Evolutionary conservation across 352 stramenopile genomes (phyloP).

Genomic region (Plasmopara viticola): DNA sequence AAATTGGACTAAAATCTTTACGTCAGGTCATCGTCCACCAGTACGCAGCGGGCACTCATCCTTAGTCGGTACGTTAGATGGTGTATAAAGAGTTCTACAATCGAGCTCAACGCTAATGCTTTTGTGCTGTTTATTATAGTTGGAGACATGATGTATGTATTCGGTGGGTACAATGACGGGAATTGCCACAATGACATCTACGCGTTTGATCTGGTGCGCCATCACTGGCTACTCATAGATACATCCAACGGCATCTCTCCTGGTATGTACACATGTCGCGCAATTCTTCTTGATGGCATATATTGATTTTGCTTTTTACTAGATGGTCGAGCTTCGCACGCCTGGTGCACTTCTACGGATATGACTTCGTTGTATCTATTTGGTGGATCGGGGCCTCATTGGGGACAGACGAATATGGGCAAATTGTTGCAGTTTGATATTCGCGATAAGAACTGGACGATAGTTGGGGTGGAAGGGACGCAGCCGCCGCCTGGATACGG

Average conservation of each 20-base stretch:
- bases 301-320: background rate
- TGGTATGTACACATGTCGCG: slow-evolving; percentile 19
- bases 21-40: slow-evolving; percentile 59
- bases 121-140: slow-evolving; percentile 27
- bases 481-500: slow-evolving; percentile 69
- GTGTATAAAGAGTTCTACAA: background rate
- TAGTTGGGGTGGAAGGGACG: slow-evolving; percentile 58
- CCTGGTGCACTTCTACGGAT: slow-evolving; percentile 68
- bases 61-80: slow-evolving; percentile 56
- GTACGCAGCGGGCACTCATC: slow-evolving; percentile 76
- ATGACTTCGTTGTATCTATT: slow-evolving; percentile 76
- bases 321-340: slow-evolving; percentile 71
- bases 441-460: slow-evolving; percentile 71
- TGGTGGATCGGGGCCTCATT: slow-evolving; percentile 68
- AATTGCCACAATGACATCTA: slow-evolving; percentile 85
- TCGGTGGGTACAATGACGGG: slow-evolving; percentile 81
- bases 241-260: slow-evolving; percentile 66
- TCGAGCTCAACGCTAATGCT: slow-evolving; percentile 2
- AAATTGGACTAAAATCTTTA: slow-evolving; percentile 71
- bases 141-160: slow-evolving; percentile 74
- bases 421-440: slow-evolving; percentile 80
- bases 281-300: background rate
- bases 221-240: slow-evolving; percentile 75
- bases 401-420: slow-evolving; percentile 84
- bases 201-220: slow-evolving; percentile 69